These are phyloP conservation scores for Anthracocystis setariae DNA, from an alignment of 1,284 basidiomycete species.

Conservation along the genomic window DNA sequence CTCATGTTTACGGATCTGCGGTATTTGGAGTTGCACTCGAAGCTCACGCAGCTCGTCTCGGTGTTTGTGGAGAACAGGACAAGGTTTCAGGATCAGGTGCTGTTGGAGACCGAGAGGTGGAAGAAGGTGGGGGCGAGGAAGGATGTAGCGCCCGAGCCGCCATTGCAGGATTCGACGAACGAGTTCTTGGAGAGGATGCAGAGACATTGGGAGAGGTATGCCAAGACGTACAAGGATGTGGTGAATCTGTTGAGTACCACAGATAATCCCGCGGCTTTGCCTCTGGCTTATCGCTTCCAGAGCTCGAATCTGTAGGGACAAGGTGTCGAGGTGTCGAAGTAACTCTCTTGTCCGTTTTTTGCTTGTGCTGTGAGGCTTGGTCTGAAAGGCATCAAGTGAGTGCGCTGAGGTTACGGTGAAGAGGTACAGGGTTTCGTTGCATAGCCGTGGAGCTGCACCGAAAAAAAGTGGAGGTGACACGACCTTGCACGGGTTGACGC, in stretches of 20 bases:
- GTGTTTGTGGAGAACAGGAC: slow-evolving; percentile 58
- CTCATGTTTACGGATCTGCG: slow-evolving; percentile 65
- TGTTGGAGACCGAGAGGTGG: slow-evolving; percentile 49
- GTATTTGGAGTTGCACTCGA: slow-evolving; percentile 57
- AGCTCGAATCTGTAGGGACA: slow-evolving; percentile 50
- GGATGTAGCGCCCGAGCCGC: slow-evolving; percentile 25
- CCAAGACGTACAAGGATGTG: slow-evolving; percentile 62
- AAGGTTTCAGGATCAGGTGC: slow-evolving; percentile 58
- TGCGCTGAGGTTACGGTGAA: background rate
- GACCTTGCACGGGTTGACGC: too few relatives aligned
- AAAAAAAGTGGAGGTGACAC: slow-evolving; percentile 5
- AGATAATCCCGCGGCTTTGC: slow-evolving; percentile 65
- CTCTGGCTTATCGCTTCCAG: slow-evolving; percentile 63
- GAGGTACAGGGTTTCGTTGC: too few relatives aligned
- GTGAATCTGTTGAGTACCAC: slow-evolving; percentile 65
- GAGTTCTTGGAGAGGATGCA: slow-evolving; percentile 52
- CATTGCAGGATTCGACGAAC: slow-evolving; percentile 31
- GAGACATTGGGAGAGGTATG: slow-evolving; percentile 57
- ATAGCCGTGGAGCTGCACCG: background rate
- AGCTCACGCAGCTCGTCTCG: slow-evolving; percentile 55
- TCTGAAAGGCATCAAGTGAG: too few relatives aligned
- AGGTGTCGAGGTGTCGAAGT: too few relatives aligned
- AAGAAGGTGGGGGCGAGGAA: slow-evolving; percentile 31
- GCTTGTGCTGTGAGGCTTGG: too few relatives aligned
- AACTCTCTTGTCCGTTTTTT: too few relatives aligned